Evolutionary conservation across 352 stramenopile species (phyloP), one percentile per base, ranked within the genome.

Genomic region (Globisporangium nodosum): DNA sequence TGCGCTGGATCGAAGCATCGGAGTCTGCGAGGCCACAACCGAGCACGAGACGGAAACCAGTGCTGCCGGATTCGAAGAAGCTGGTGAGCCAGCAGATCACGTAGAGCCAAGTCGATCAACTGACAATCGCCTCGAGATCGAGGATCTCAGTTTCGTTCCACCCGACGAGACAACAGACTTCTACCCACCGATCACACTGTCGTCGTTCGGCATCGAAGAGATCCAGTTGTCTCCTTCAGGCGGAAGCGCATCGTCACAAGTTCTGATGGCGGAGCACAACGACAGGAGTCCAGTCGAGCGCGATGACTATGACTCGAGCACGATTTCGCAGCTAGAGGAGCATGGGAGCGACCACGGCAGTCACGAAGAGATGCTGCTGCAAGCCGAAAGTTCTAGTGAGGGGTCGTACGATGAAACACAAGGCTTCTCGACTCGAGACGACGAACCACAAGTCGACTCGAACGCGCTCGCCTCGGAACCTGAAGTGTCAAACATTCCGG

Each of bases 171-270:
- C 48, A 1, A 48, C 51, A 20, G 40, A 30, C 1, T 77, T 65
- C 39, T 68, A 66, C 43, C 46, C 66, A 31, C 65, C 76, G 24
- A 70, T 84, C 33, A 82, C 73, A 1, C 33, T 86, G 33, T 57
- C 54, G 20, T 78, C 71, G 3, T 59, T 84, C 39, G 74, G 74
- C 4, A 87, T 79, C 35, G 47, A 69, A 8, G 71, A 82, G 56
- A 33, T 84, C 15, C 63, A 80, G 48, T 20, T 82, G 3, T 84
- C 76, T 33, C 71, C 73, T 12, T 15, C 71, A 40, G 51, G 39
- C 30, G 63, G 54, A 9, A 49, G 43, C 18, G 18, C 43, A n/a
- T 20, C 8, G 43, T 27, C 43, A 5, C 18, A 30, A 12, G 9
- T 9, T 49, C 5, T 12, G n/a, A 15, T 49, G 43, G 11, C 43